phyloP scores from a whole-genome alignment of 2,329 filamentous ascomycete species.

The Arthrinium phaeospermum region DNA sequence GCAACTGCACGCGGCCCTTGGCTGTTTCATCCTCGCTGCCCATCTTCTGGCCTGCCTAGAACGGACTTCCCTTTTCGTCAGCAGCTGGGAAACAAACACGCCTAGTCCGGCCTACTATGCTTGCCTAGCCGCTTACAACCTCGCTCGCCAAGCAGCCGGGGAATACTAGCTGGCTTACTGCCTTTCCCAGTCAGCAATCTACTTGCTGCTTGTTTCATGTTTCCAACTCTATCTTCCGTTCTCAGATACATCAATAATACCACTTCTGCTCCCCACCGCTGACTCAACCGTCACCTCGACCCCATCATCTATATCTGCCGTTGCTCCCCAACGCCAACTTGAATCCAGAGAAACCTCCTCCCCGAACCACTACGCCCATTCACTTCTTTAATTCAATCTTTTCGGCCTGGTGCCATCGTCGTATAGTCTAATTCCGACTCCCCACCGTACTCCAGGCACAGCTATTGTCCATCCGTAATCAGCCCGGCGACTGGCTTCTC shows the following conservation, averaged over 20 bases:
- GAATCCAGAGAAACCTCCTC: neutral
- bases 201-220: slow-evolving; percentile 20
- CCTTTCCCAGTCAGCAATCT: slow-evolving; percentile 3
- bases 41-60: neutral
- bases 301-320: neutral
- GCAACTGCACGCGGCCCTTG: neutral
- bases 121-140: slow-evolving; percentile 4
- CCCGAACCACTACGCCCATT: neutral
- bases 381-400: neutral
- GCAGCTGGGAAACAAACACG: neutral
- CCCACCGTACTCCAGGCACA: neutral
- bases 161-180: neutral
- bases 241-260: slow-evolving; percentile 3
- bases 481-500: slow-evolving; percentile 2
- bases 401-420: slow-evolving; percentile 1
- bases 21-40: neutral
- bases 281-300: neutral
- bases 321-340: neutral
- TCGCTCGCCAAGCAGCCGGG: neutral
- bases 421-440: neutral
- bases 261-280: neutral
- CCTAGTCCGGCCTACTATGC: neutral
- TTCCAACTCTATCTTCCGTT: slow-evolving; percentile 6
- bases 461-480: neutral
- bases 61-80: neutral